Evolutionary conservation across 257 asterid genomes (phyloP).

Genomic region (Ilex aquifolium): DNA sequence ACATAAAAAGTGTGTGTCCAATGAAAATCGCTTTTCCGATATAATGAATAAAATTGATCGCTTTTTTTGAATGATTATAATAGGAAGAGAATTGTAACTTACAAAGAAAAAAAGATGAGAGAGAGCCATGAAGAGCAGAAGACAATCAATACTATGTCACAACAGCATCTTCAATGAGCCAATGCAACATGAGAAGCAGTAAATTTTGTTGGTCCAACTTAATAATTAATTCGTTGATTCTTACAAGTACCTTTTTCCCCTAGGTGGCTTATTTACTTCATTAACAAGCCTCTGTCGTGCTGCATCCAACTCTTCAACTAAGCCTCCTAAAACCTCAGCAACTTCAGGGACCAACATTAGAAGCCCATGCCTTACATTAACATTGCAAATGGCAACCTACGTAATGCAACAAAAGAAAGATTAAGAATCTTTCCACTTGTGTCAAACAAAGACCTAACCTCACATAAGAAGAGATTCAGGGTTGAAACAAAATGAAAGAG

Average conservation of each 20-base stretch:
- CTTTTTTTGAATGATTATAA: too few relatives aligned
- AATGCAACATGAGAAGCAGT: neutral
- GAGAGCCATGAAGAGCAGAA: neutral
- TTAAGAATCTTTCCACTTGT: neutral
- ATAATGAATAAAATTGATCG: too few relatives aligned
- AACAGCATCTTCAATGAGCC: neutral
- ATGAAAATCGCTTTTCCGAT: too few relatives aligned
- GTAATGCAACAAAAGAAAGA: neutral
- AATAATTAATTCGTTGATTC: neutral
- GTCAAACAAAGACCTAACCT: neutral
- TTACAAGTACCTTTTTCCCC: constrained; percentile 68
- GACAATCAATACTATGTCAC: neutral
- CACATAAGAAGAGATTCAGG: too few relatives aligned
- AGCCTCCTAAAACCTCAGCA: constrained; percentile 75
- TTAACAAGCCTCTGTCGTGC: constrained; percentile 74
- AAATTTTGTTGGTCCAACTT: too few relatives aligned
- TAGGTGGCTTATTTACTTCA: constrained; percentile 92
- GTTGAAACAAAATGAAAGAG: too few relatives aligned
- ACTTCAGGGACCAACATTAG: constrained; percentile 94
- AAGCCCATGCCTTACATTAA: constrained; percentile 74
- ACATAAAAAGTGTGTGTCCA: too few relatives aligned
- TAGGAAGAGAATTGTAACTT: too few relatives aligned
- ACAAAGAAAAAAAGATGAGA: neutral
- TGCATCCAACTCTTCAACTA: constrained; percentile 74
- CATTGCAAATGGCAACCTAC: constrained; percentile 77